Percentiles rank a stretch among this genome's conserved stretches.
Conservation (phyloP, 2,329 filamentous ascomycete genomes). For the Calonectria honghensis region DNA sequence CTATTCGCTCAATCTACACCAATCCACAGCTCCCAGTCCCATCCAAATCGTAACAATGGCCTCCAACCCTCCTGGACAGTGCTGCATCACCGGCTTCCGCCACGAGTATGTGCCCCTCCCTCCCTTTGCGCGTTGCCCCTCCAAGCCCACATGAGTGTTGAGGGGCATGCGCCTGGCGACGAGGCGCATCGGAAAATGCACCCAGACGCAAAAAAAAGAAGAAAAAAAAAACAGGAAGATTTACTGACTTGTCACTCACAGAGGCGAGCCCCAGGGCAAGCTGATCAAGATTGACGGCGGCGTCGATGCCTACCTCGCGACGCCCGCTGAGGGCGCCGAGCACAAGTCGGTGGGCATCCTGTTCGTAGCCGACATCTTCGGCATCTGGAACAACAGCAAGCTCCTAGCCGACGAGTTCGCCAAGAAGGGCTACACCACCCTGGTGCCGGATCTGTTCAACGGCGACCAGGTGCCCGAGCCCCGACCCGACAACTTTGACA, state of each 20-base stretch:
- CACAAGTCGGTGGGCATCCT: slow-evolving; percentile 58
- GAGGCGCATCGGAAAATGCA: background rate
- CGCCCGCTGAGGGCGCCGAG: slow-evolving; percentile 58
- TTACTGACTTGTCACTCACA: slow-evolving; percentile 51
- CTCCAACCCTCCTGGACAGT: slow-evolving; percentile 70
- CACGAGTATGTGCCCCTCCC: slow-evolving; percentile 68
- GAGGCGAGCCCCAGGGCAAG: slow-evolving; percentile 69
- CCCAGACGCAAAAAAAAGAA: background rate
- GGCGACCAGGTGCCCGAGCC: slow-evolving; percentile 58
- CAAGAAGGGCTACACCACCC: slow-evolving; percentile 61
- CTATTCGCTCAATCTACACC: background rate
- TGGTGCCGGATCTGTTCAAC: slow-evolving; percentile 63
- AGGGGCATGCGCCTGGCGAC: background rate
- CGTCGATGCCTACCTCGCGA: slow-evolving; percentile 71
- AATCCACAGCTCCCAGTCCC: background rate
- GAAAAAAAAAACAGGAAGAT: background rate
- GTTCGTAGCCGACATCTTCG: slow-evolving; percentile 62
- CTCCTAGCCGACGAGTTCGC: slow-evolving; percentile 65
- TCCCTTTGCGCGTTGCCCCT: background rate
- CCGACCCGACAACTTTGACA: slow-evolving; percentile 54
- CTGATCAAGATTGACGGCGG: slow-evolving; percentile 66
- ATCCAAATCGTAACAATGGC: slow-evolving; percentile 64
- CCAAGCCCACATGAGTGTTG: background rate
- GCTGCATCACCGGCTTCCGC: slow-evolving; percentile 72
- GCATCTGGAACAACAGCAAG: slow-evolving; percentile 64